Conservation (phyloP, 192 early-diverging fungal species). For the Phlyctochytrium arcticum region DNA sequence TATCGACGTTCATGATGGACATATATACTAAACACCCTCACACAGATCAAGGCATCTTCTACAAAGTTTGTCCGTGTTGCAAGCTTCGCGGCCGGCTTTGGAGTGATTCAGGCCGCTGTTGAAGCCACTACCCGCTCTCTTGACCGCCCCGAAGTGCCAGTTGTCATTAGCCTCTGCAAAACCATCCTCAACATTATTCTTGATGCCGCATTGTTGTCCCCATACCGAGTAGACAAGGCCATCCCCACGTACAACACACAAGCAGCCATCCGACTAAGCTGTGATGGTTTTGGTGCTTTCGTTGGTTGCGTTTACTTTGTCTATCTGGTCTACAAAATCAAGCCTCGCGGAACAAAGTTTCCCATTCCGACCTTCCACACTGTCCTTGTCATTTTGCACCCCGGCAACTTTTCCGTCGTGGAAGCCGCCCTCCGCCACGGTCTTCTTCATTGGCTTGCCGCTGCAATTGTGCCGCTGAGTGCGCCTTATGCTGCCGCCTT, state of each 20-base stretch:
- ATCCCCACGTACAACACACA: conserved; percentile 23
- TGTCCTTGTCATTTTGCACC: background rate
- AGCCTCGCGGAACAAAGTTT: background rate
- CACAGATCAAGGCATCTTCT: conserved; percentile 5
- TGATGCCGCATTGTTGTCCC: conserved; percentile 22
- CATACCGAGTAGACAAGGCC: conserved; percentile 2
- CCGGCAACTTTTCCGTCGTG: conserved; percentile 7
- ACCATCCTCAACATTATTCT: conserved; percentile 23
- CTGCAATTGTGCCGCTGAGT: conserved; percentile 16
- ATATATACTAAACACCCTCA: too few species aligned
- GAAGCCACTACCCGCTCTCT: conserved; percentile 11
- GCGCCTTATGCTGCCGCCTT: conserved; percentile 21
- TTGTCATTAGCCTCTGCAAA: conserved; percentile 8
- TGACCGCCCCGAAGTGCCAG: conserved; percentile 25
- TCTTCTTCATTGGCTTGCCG: conserved; percentile 19
- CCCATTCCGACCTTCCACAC: background rate
- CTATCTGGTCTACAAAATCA: too few species aligned
- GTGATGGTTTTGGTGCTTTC: conserved; percentile 15
- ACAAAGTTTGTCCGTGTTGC: conserved; percentile 25
- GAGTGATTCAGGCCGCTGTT: conserved; percentile 12
- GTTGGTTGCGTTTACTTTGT: conserved; percentile 19
- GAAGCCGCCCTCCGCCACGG: conserved; percentile 27
- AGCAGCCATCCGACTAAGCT: conserved; percentile 13
- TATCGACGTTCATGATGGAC: too few species aligned
- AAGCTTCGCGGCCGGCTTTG: conserved; percentile 21